Evolutionary conservation across 192 early-diverging fungal species (phyloP), one percentile per base, ranked within the genome.

Genomic region (Coemansia sp.): DNA sequence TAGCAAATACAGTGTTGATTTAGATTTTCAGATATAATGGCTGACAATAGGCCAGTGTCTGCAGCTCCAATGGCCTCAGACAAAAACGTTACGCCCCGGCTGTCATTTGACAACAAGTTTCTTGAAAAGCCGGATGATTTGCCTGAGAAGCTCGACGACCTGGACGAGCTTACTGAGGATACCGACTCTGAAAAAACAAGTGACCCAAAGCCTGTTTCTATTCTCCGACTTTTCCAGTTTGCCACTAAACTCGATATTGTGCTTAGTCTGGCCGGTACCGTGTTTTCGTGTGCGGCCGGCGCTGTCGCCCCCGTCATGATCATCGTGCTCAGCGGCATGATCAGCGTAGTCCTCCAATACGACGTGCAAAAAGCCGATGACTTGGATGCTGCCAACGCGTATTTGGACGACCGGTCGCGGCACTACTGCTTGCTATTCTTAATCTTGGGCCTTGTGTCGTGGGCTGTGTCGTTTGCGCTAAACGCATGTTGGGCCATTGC

Each of bases 401-500:
- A 50, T 17, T 19, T 50, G 49, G 49, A 50, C 49, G 19, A 19
- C 21, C 17, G 21, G 3, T 22, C 21, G 21, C 49, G 49, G 5
- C 49, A 50, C 49, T 69, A 57, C 49, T 75, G 72, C 31, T 23
- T 75, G 48, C 64, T 57, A 57, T 69, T 75, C 58, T 31, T 69
- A 10, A 59, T 68, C 14, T 28, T 75, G 23, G 72, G 72, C 2
- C 5, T 74, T 11, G 31, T 68, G 21, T 58, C 59, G 61, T 69
- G 63, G 72, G 54, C 55, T 1, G 46, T 68, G 15, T 53, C 66
- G 21, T 75, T 60, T 22, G 56, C 62, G 2, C 44, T 75, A 46
- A 65, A 69, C 36, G 48, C 57, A 11, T 65, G 64, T 54, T 75
- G 66, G 66, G 49, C 72, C 2, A 52, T 75, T 48, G 67, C 72